phyloP scores from a whole-genome alignment of 208 protist species.

The Lotmaria passim region DNA sequence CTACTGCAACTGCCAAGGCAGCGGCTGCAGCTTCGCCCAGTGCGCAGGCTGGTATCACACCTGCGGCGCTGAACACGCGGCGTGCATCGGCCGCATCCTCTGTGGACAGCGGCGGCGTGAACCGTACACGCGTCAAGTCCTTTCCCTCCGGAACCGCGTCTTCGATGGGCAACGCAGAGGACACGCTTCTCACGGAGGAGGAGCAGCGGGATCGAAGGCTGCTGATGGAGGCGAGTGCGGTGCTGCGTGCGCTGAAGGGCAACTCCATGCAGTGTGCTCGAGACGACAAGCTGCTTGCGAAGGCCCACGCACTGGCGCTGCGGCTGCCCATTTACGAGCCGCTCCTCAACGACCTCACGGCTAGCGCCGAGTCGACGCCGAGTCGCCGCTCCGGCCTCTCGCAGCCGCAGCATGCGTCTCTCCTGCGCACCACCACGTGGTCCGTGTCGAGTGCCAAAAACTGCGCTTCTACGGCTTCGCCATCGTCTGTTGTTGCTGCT shows the following conservation, averaged over 20 bases:
- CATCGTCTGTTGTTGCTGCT: background rate
- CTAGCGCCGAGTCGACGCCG: background rate
- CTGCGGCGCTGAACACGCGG: background rate
- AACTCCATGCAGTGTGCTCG: conserved; percentile 49
- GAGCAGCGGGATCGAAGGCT: conserved; percentile 18
- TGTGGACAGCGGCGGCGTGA: background rate
- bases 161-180: background rate
- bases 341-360: background rate
- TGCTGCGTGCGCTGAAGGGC: conserved; percentile 66
- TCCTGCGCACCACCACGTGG: conserved; percentile 11
- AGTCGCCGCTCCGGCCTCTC: background rate
- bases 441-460: conserved; percentile 20
- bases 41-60: background rate
- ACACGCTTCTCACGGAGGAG: conserved; percentile 6
- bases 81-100: background rate
- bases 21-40: background rate
- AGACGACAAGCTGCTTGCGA: conserved; percentile 46
- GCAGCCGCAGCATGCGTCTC: background rate
- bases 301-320: conserved; percentile 45
- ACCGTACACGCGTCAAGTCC: background rate
- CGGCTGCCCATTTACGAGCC: conserved; percentile 31
- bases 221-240: conserved; percentile 37
- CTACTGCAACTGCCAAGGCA: background rate
- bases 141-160: background rate
- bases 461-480: background rate